These are phyloP conservation scores for Beauveria sp. DNA, from an alignment of 2,329 filamentous ascomycete species.

Conservation along the genomic window DNA sequence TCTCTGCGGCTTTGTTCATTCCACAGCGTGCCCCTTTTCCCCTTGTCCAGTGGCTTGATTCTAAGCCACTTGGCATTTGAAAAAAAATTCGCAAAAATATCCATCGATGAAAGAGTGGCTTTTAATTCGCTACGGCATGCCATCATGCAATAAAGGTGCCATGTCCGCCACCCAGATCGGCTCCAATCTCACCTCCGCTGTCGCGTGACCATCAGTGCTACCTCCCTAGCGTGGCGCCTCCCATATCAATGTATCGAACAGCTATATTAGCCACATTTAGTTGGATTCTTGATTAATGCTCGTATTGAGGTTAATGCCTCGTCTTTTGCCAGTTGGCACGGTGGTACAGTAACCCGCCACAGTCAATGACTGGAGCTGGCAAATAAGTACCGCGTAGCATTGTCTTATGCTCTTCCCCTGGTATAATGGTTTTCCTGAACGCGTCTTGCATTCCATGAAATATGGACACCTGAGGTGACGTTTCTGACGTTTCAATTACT, in stretches of 20 bases:
- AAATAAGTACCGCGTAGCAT: too few species aligned
- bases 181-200: neutral
- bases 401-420: too few species aligned
- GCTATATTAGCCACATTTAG: neutral
- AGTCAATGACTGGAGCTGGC: too few species aligned
- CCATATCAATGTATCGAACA: neutral
- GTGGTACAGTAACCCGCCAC: too few species aligned
- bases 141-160: neutral
- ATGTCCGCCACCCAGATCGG: neutral
- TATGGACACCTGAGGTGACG: neutral
- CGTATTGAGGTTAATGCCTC: too few species aligned
- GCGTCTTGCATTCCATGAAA: neutral
- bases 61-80: neutral
- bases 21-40: neutral
- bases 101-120: neutral
- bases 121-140: neutral
- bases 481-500: too few species aligned
- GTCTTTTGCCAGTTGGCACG: too few species aligned
- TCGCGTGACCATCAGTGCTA: neutral
- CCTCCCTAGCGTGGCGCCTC: neutral
- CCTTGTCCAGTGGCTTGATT: neutral
- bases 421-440: neutral
- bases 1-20: neutral
- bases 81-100: neutral
- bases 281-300: too few species aligned